Base-by-base conservation (phyloP, 2,329 filamentous ascomycete genomes). In the Hysterium pulicare region DNA sequence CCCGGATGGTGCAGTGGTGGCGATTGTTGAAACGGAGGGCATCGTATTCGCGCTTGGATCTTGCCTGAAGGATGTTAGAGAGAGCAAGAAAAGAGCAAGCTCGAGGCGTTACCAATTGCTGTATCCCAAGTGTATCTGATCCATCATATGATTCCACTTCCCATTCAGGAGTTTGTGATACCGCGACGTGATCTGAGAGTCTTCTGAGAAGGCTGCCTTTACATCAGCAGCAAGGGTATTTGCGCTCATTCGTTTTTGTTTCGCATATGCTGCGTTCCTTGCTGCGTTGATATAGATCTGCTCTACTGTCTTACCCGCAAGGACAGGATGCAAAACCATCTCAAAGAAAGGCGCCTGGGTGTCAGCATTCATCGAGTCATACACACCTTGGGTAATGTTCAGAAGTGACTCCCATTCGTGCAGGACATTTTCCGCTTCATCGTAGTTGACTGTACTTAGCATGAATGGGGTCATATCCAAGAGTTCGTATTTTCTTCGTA, bases 11-110 rank as follows among this genome's bases (percentile, higher is more conserved):
- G 53, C 52, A 1, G 44, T 53, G 6, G 53, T 86, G 0, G 78
- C 82, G 16, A 85, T 68, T 0, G 80, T 82, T 57, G 82, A 74
- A 9, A 87, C 70, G 2, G 77, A 73, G 0, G 82, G 81, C 13
- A 83, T 73, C 0, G 75, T 73, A 54, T 86, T 83, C 19, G 80
- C 70, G 78, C 83, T 83, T 0, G 83, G 81, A 55, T 86, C 82
- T 60, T 86, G 83, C 82, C 82, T 59, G 79, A 60, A 74, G 73
- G 36, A 70, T 69, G 21, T 45, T 16, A 36, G 24, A 9, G 1
- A 19, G 16, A 4, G 23, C 22, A 19, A 32, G 10, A 15, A 15
- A 7, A 16, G 34, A 36, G 19, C 22, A 17, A 16, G 16, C 11
- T 38, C 13, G 70, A 44, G 81, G 23, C 42, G 44, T 34, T 41